These are phyloP conservation scores for Pichia californica DNA, from an alignment of 805 yeast species.

Conservation along the genomic window DNA sequence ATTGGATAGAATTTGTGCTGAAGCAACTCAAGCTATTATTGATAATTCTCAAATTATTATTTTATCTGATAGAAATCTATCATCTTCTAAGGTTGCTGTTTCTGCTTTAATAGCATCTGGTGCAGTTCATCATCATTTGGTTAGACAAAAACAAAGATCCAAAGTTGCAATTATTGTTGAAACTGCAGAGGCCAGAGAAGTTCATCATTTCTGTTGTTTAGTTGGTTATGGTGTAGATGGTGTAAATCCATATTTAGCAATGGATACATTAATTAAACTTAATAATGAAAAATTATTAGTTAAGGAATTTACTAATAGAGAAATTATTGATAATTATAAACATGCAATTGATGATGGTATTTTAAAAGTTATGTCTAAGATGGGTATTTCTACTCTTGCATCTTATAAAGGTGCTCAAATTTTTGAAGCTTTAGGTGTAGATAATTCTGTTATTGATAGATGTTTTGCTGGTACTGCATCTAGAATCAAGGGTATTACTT, in stretches of 20 bases:
- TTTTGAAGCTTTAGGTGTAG: slow-evolving; percentile 94
- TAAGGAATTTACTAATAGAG: slow-evolving; percentile 46
- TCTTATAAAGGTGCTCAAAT: slow-evolving; percentile 99
- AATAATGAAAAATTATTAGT: slow-evolving; percentile 70
- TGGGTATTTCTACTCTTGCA: slow-evolving; percentile 98
- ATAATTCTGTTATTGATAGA: slow-evolving; percentile 88
- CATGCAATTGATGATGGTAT: slow-evolving; percentile 86
- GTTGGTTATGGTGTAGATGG: slow-evolving; percentile 98
- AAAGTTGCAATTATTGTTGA: slow-evolving; percentile 88
- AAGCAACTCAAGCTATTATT: slow-evolving; percentile 80
- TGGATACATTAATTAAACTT: slow-evolving; percentile 83
- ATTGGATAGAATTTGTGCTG: slow-evolving; percentile 79
- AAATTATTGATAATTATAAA: slow-evolving; percentile 72
- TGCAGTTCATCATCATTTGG: slow-evolving; percentile 95
- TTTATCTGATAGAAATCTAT: slow-evolving; percentile 63
- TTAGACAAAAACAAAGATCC: slow-evolving; percentile 92
- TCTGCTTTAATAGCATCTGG: slow-evolving; percentile 91
- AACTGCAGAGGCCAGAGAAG: slow-evolving; percentile 96
- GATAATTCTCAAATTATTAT: slow-evolving; percentile 68
- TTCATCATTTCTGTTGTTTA: slow-evolving; percentile 90
- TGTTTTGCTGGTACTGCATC: slow-evolving; percentile 98
- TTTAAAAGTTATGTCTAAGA: slow-evolving; percentile 95
- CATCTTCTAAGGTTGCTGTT: slow-evolving; percentile 63
- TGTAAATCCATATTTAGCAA: slow-evolving; percentile 85
- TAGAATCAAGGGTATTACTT: slow-evolving; percentile 90